Evolutionary conservation across 768 basidiomycete species (phyloP).

Genomic region (Suillus subalutaceus): DNA sequence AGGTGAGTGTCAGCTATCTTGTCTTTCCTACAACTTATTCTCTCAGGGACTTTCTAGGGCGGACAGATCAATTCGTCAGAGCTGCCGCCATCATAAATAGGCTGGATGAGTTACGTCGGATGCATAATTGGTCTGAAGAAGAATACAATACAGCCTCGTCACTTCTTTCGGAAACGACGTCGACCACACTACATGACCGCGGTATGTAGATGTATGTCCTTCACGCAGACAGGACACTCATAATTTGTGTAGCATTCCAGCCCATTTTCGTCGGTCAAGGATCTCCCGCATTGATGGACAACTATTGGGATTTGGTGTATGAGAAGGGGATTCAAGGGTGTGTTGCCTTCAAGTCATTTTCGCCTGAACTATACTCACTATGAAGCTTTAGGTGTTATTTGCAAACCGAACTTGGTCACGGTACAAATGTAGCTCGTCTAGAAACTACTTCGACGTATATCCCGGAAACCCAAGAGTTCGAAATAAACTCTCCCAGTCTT

Average conservation of each 20-base stretch:
- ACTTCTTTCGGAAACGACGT: slow-evolving; percentile 54
- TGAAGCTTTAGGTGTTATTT: slow-evolving; percentile 57
- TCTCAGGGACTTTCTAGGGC: slow-evolving; percentile 56
- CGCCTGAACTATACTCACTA: too few relatives aligned
- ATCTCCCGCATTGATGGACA: slow-evolving; percentile 51
- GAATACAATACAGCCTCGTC: slow-evolving; percentile 50
- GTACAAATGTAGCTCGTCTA: slow-evolving; percentile 65
- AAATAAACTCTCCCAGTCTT: slow-evolving; percentile 73
- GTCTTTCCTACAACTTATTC: not conserved
- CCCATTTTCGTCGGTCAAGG: slow-evolving; percentile 70
- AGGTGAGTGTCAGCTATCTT: slow-evolving; percentile 39
- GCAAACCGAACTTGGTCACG: slow-evolving; percentile 81
- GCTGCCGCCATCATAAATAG: slow-evolving; percentile 58
- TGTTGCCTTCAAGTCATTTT: not conserved
- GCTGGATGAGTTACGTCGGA: slow-evolving; percentile 59
- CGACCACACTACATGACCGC: slow-evolving; percentile 45
- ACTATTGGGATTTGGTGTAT: slow-evolving; percentile 52
- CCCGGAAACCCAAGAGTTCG: slow-evolving; percentile 67
- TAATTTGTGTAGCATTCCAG: slow-evolving; percentile 48
- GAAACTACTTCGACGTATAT: slow-evolving; percentile 81
- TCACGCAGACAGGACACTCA: slow-evolving; percentile 28
- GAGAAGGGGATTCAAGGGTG: slow-evolving; percentile 62
- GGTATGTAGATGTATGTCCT: slow-evolving; percentile 26
- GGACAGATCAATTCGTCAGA: slow-evolving; percentile 58
- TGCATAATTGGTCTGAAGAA: slow-evolving; percentile 53